Evolutionary conservation across 2,329 filamentous ascomycete species (phyloP).

Genomic region (Alternaria arborescens): DNA sequence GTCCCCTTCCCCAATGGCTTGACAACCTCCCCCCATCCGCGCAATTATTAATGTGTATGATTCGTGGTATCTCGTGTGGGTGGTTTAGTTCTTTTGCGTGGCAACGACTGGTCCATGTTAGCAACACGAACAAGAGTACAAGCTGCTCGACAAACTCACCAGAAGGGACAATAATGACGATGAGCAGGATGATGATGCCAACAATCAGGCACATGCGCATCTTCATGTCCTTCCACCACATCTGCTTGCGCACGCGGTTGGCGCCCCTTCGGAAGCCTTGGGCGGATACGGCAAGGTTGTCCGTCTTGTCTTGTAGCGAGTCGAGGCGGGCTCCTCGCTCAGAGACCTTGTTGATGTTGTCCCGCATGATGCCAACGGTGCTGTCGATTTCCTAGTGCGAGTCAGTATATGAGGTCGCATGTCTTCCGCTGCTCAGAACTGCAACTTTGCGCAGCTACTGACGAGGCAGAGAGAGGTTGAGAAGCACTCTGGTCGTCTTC

Average conservation of each 20-base stretch:
- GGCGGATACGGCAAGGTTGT: constrained; percentile 90
- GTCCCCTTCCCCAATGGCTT: constrained; percentile 26
- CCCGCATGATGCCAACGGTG: constrained; percentile 92
- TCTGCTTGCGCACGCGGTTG: constrained; percentile 90
- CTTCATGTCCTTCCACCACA: constrained; percentile 99
- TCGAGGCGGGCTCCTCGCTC: constrained; percentile 91
- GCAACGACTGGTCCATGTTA: constrained; percentile 39
- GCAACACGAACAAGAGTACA: neutral
- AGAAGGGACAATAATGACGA: constrained; percentile 92
- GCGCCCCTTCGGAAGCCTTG: constrained; percentile 96
- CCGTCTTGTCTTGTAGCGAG: constrained; percentile 88
- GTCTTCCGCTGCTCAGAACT: neutral
- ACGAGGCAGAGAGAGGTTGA: neutral
- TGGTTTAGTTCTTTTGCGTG: constrained; percentile 33
- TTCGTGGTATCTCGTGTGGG: constrained; percentile 38
- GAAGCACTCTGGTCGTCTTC: constrained; percentile 1
- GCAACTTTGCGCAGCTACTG: neutral
- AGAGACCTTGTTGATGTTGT: constrained; percentile 97
- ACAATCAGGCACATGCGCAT: constrained; percentile 97
- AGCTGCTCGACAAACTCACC: constrained; percentile 66
- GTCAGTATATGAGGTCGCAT: constrained; percentile 23
- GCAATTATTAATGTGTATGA: constrained; percentile 45
- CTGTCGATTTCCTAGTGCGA: constrained; percentile 88
- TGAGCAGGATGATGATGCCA: constrained; percentile 88
- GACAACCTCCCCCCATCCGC: constrained; percentile 29